Conservation (phyloP, 306 rosid species). For the Cajanus cajan region DNA sequence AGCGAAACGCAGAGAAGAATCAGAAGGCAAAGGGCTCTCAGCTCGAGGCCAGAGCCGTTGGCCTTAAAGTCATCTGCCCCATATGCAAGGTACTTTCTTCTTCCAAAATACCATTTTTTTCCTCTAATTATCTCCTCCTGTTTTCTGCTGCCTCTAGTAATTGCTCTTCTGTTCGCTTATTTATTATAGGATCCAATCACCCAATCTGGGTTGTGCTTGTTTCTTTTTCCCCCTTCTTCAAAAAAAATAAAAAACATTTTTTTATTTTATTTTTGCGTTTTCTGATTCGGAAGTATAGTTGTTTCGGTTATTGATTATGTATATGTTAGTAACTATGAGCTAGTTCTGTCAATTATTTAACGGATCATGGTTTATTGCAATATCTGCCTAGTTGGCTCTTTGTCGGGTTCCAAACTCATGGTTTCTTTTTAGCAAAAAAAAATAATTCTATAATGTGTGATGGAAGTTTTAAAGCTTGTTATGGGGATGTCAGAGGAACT, state of each 20-base stretch:
- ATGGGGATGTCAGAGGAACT: slow-evolving; percentile 19
- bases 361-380: not conserved
- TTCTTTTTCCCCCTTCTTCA: not conserved
- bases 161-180: not conserved
- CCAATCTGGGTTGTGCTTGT: slow-evolving; percentile 24
- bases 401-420: not conserved
- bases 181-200: not conserved
- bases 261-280: not conserved
- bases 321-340: not conserved
- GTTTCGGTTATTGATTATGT: not conserved
- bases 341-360: slow-evolving; percentile 8
- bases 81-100: slow-evolving; percentile 69
- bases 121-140: not conserved
- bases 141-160: not conserved
- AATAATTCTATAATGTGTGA: slow-evolving; percentile 8
- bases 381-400: not conserved
- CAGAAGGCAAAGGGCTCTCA: slow-evolving; percentile 84
- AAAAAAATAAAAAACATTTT: too few relatives aligned
- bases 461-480: too few relatives aligned
- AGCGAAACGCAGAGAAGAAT: slow-evolving; percentile 74
- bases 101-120: not conserved
- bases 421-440: slow-evolving; percentile 6
- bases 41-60: slow-evolving; percentile 86
- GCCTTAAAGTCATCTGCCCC: slow-evolving; percentile 76
- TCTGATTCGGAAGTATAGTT: not conserved